A percentile compares a stretch with the other conserved stretches of the same genome.
Evolutionary conservation across 78 protist species (phyloP).

Genomic region (Dictyostelium firmibasis): DNA sequence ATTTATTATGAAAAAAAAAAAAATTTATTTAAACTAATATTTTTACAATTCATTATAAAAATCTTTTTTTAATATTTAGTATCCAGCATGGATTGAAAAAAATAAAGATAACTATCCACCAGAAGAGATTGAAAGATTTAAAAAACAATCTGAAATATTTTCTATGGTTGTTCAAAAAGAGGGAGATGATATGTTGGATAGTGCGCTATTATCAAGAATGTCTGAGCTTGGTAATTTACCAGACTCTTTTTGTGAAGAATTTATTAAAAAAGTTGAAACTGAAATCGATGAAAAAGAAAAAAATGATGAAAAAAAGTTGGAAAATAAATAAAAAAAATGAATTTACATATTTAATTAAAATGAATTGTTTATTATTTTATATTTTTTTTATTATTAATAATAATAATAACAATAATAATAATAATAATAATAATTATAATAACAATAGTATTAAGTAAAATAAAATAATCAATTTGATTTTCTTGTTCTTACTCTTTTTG

Average conservation of each 20-base stretch:
- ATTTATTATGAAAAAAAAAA: neutral
- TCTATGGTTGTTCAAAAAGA: neutral
- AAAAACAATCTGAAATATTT: conserved; percentile 33
- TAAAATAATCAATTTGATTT: neutral
- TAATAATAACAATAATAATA: too few relatives aligned
- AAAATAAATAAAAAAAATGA: neutral
- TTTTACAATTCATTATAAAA: too few relatives aligned
- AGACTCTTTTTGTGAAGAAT: conserved; percentile 57
- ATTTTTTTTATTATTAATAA: too few relatives aligned
- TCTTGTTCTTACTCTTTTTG: neutral
- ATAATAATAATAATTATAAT: too few relatives aligned
- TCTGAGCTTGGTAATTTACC: conserved; percentile 40
- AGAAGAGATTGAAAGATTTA: conserved; percentile 37
- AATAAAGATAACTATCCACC: conserved; percentile 39
- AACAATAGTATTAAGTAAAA: neutral
- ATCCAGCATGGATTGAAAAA: conserved; percentile 65
- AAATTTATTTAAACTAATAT: neutral
- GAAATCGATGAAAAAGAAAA: neutral
- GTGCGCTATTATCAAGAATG: neutral
- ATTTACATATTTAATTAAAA: neutral
- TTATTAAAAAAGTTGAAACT: neutral
- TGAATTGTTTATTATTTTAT: neutral
- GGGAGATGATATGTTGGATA: neutral
- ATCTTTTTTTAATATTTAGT: too few relatives aligned
- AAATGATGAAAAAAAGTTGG: neutral